These are phyloP conservation scores for Rosa multiflora DNA, from an alignment of 306 rosid genomes.

Conservation along the genomic window DNA sequence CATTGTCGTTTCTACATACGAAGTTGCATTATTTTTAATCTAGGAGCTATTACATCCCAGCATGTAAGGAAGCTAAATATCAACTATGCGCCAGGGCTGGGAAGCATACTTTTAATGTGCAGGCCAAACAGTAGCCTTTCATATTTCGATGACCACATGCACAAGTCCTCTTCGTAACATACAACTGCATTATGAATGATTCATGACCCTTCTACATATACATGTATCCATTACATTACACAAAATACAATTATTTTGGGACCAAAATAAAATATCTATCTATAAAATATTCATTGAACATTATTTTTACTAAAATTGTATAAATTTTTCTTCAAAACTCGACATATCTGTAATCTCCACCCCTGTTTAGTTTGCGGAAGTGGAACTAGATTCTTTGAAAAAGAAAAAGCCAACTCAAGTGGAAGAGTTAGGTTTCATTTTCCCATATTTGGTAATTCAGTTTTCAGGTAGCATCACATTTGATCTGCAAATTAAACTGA, in stretches of 20 bases:
- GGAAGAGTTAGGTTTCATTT: too few species aligned
- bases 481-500: neutral
- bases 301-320: neutral
- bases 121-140: neutral
- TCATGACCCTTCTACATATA: neutral
- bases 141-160: neutral
- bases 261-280: neutral
- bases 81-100: neutral
- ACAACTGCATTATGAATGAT: neutral
- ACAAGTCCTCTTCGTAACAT: neutral
- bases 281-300: neutral
- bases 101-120: neutral
- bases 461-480: neutral
- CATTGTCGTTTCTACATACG: neutral
- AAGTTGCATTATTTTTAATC: constrained; percentile 1
- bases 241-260: neutral
- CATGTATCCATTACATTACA: neutral
- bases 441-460: too few species aligned
- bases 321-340: neutral
- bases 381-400: too few species aligned
- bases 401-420: neutral
- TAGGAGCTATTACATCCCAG: neutral
- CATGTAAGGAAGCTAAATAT: neutral
- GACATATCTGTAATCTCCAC: neutral
- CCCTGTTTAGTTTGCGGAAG: too few species aligned